Conservation (phyloP, 2,329 filamentous ascomycete species). For the Curvularia lunata region DNA sequence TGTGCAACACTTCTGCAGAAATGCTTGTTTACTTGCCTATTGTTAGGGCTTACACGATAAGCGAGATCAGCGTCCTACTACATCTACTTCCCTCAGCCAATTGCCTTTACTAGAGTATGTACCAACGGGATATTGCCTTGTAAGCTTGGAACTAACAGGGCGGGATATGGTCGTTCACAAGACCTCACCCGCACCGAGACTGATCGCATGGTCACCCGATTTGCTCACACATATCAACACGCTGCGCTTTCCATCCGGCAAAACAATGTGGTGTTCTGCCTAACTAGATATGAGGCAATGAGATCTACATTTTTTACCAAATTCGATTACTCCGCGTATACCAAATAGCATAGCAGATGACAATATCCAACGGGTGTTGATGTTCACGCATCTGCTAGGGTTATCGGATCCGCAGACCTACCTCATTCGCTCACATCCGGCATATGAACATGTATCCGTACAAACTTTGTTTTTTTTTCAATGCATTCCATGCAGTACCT, state of each 20-base stretch:
- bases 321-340: slow-evolving; percentile 56
- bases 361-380: slow-evolving; percentile 47
- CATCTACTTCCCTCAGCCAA: background rate
- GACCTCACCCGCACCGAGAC: slow-evolving; percentile 27
- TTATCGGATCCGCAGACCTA: slow-evolving; percentile 56
- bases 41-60: background rate
- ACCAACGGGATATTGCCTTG: background rate
- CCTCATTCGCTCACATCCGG: slow-evolving; percentile 11
- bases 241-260: slow-evolving; percentile 50
- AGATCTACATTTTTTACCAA: no score
- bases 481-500: slow-evolving; percentile 30
- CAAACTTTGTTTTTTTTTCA: slow-evolving; percentile 15
- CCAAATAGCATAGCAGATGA: slow-evolving; percentile 53
- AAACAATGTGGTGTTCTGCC: slow-evolving; percentile 37
- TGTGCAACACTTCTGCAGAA: background rate
- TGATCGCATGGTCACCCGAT: slow-evolving; percentile 57
- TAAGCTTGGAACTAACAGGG: background rate
- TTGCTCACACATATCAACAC: slow-evolving; percentile 52
- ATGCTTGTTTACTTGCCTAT: background rate
- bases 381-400: slow-evolving; percentile 35
- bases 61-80: background rate
- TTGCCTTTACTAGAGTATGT: background rate
- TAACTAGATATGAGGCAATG: no score
- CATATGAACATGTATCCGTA: slow-evolving; percentile 56
- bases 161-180: background rate